Evolutionary conservation across 441 rosid genomes (phyloP).

Genomic region (Populus tomentosa): DNA sequence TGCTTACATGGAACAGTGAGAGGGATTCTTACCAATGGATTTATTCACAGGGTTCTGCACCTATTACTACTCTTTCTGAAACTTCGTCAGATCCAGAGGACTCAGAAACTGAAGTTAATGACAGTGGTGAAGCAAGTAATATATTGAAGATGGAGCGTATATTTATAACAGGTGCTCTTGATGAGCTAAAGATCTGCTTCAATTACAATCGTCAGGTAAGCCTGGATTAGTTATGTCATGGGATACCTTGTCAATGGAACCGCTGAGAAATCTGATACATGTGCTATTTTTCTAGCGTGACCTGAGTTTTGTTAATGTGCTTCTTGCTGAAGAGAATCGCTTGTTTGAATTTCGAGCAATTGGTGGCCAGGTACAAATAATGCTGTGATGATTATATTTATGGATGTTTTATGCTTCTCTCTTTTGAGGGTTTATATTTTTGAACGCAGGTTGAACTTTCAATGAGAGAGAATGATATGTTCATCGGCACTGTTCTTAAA

Average conservation of each 20-base stretch:
- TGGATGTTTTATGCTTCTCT: constrained; percentile 18
- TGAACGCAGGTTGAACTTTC: constrained; percentile 80
- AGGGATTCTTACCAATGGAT: constrained; percentile 8
- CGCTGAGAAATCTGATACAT: constrained; percentile 30
- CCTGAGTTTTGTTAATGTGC: constrained; percentile 62
- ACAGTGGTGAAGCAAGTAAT: constrained; percentile 34
- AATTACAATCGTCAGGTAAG: constrained; percentile 66
- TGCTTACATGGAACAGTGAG: background rate
- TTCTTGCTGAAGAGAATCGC: constrained; percentile 73
- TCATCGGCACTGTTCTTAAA: constrained; percentile 82
- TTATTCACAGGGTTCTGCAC: constrained; percentile 70
- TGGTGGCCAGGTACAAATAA: constrained; percentile 83
- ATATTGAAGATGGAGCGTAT: constrained; percentile 54
- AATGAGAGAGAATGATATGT: constrained; percentile 71
- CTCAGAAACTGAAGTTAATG: constrained; percentile 58
- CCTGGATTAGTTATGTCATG: constrained; percentile 6
- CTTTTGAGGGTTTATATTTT: constrained; percentile 21
- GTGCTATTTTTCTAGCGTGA: constrained; percentile 44
- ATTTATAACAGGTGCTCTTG: constrained; percentile 84
- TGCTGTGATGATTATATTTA: constrained; percentile 10
- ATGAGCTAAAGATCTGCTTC: constrained; percentile 84
- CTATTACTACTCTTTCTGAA: constrained; percentile 81
- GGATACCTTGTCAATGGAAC: constrained; percentile 15
- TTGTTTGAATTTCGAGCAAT: constrained; percentile 87
- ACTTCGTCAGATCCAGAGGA: constrained; percentile 81